Evolutionary conservation across 495 filamentous ascomycete species (phyloP).

Genomic region (Daldinia decipiens): DNA sequence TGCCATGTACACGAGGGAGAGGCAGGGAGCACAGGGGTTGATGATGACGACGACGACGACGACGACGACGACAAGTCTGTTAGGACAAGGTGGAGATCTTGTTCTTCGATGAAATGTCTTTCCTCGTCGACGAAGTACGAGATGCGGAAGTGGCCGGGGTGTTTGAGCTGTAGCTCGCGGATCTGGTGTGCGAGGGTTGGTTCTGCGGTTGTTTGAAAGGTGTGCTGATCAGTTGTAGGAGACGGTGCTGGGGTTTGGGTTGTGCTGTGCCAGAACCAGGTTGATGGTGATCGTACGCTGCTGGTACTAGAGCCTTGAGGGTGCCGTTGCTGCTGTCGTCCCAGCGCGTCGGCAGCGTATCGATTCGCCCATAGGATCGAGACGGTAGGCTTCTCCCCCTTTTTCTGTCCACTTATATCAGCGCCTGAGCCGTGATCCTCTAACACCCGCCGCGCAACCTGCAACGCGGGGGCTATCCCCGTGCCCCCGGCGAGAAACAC

Average conservation of each 20-base stretch:
- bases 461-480: constrained; percentile 90
- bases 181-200: constrained; percentile 69
- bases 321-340: constrained; percentile 16
- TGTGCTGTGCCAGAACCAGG: constrained; percentile 11
- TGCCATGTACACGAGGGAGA: constrained; percentile 45
- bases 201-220: background rate
- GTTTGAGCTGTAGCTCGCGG: constrained; percentile 63
- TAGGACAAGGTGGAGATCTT: constrained; percentile 52
- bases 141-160: constrained; percentile 66
- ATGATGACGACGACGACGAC: background rate
- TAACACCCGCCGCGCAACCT: constrained; percentile 72
- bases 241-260: background rate
- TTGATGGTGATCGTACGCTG: constrained; percentile 16
- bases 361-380: constrained; percentile 58
- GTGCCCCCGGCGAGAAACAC: constrained; percentile 94
- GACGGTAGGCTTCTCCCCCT: constrained; percentile 14
- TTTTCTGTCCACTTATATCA: too few species aligned
- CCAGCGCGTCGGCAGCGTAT: constrained; percentile 49
- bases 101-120: constrained; percentile 66
- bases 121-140: constrained; percentile 86
- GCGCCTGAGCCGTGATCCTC: constrained; percentile 41
- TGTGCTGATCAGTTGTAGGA: constrained; percentile 14
- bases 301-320: background rate
- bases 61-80: background rate
- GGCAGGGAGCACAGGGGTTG: constrained; percentile 7